A percentile compares a stretch with the other conserved stretches of the same genome.
Evolutionary conservation across 176 grass and related monocot species (phyloP).

Genomic region (Musa troglodytarum): DNA sequence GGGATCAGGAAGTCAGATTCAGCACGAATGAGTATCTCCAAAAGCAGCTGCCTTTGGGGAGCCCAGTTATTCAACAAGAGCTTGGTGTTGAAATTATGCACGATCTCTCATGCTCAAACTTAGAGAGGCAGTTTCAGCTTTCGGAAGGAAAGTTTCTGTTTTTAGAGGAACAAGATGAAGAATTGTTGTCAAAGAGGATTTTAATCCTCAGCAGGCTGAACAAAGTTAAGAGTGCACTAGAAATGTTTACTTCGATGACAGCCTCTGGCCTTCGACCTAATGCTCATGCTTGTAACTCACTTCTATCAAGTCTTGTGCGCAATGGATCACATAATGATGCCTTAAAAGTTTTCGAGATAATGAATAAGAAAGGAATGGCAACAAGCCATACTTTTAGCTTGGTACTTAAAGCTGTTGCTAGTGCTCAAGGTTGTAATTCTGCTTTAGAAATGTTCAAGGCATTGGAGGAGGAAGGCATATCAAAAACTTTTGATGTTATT

Average conservation of each 20-base stretch:
- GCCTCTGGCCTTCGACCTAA: slow-evolving; percentile 48
- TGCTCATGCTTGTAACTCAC: slow-evolving; percentile 70
- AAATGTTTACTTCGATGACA: slow-evolving; percentile 67
- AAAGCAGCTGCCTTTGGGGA: slow-evolving; percentile 18
- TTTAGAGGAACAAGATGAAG: slow-evolving; percentile 77
- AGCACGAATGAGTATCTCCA: neutral
- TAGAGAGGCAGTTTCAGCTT: slow-evolving; percentile 15
- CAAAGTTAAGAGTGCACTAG: slow-evolving; percentile 60
- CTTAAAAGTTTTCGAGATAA: slow-evolving; percentile 44
- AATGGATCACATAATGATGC: slow-evolving; percentile 32
- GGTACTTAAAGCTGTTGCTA: slow-evolving; percentile 60
- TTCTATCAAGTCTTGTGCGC: slow-evolving; percentile 45
- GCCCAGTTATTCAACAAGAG: slow-evolving; percentile 18
- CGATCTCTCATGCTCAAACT: slow-evolving; percentile 1
- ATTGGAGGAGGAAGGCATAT: slow-evolving; percentile 28
- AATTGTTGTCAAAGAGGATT: slow-evolving; percentile 47
- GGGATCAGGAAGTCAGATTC: slow-evolving; percentile 15
- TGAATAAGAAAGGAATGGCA: slow-evolving; percentile 37
- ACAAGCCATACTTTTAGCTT: slow-evolving; percentile 64
- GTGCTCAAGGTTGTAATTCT: slow-evolving; percentile 30
- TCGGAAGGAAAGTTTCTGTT: slow-evolving; percentile 44
- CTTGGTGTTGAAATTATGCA: slow-evolving; percentile 5
- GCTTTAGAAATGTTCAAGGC: slow-evolving; percentile 47
- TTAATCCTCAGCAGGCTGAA: slow-evolving; percentile 58
- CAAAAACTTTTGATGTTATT: slow-evolving; percentile 49